Conservation (phyloP, 2,329 filamentous ascomycete species). For the Hypoxylon sp. region DNA sequence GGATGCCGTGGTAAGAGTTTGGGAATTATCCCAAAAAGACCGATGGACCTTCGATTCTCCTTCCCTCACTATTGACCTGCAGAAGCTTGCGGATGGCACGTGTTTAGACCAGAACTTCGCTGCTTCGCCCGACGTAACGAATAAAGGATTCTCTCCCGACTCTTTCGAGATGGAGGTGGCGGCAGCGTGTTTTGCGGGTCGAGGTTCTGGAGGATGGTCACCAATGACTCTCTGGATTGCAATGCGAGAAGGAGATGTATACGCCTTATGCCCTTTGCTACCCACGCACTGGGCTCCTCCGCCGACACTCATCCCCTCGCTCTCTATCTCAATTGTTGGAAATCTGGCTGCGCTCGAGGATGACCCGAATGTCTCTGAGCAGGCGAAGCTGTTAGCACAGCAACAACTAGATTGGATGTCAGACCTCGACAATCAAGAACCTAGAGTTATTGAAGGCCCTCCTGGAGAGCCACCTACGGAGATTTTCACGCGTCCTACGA, state of each 20-base stretch:
- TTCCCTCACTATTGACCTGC: conserved; percentile 85
- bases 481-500: conserved; percentile 68
- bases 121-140: conserved; percentile 79
- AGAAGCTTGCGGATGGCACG: conserved; percentile 87
- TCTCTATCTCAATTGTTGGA: conserved; percentile 85
- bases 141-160: conserved; percentile 88
- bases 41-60: conserved; percentile 89
- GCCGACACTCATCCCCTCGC: conserved; percentile 80
- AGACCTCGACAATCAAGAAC: conserved; percentile 73
- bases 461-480: conserved; percentile 65
- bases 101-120: conserved; percentile 86
- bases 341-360: conserved; percentile 75
- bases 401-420: conserved; percentile 78
- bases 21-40: conserved; percentile 88
- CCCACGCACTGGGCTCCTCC: conserved; percentile 88
- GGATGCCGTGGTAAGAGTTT: conserved; percentile 88
- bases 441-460: conserved; percentile 64
- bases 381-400: conserved; percentile 69
- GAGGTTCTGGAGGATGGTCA: conserved; percentile 85
- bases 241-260: conserved; percentile 94
- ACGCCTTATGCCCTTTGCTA: conserved; percentile 90
- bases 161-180: conserved; percentile 94
- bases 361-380: conserved; percentile 65
- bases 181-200: conserved; percentile 81
- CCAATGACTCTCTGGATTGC: conserved; percentile 97